Evolutionary conservation across 1,284 basidiomycete species (phyloP).

Genomic region (Cryptococcus deneoformans): DNA sequence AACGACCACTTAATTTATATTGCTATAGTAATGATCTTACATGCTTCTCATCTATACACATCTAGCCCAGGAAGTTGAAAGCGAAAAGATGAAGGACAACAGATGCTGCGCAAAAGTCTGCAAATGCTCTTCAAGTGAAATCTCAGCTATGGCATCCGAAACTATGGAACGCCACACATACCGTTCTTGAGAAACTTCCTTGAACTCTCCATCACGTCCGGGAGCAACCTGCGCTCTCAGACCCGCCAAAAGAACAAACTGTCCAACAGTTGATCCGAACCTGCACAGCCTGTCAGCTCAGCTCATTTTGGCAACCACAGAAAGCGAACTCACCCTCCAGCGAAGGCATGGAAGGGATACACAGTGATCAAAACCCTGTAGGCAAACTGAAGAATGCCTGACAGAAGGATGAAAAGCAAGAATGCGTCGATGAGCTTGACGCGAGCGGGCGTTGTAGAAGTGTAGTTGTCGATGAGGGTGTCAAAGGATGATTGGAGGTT

Average conservation of each 20-base stretch:
- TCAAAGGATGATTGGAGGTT: slow-evolving; percentile 51
- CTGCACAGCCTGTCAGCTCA: slow-evolving; percentile 51
- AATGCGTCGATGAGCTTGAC: slow-evolving; percentile 94
- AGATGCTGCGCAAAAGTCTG: slow-evolving; percentile 91
- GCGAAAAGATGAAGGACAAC: slow-evolving; percentile 98
- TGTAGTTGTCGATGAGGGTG: slow-evolving; percentile 74
- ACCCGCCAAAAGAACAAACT: slow-evolving; percentile 93
- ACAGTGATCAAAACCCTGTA: slow-evolving; percentile 90
- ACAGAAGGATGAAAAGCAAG: slow-evolving; percentile 86
- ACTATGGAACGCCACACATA: slow-evolving; percentile 48
- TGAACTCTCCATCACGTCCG: slow-evolving; percentile 60
- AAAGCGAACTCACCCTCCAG: slow-evolving; percentile 71
- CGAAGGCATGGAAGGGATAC: slow-evolving; percentile 96
- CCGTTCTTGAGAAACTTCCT: slow-evolving; percentile 92
- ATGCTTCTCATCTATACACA: too few relatives aligned
- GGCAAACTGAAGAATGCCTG: slow-evolving; percentile 83
- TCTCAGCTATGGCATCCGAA: neutral
- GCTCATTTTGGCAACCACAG: neutral
- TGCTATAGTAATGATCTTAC: neutral
- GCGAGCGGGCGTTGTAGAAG: slow-evolving; percentile 69
- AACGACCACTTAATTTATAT: neutral
- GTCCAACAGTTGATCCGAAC: slow-evolving; percentile 89
- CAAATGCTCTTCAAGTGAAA: slow-evolving; percentile 72
- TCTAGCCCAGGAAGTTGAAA: slow-evolving; percentile 86
- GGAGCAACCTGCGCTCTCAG: slow-evolving; percentile 90